These are phyloP conservation scores for Erysiphe pulchra DNA, from an alignment of 2,329 filamentous ascomycete species.

Conservation along the genomic window DNA sequence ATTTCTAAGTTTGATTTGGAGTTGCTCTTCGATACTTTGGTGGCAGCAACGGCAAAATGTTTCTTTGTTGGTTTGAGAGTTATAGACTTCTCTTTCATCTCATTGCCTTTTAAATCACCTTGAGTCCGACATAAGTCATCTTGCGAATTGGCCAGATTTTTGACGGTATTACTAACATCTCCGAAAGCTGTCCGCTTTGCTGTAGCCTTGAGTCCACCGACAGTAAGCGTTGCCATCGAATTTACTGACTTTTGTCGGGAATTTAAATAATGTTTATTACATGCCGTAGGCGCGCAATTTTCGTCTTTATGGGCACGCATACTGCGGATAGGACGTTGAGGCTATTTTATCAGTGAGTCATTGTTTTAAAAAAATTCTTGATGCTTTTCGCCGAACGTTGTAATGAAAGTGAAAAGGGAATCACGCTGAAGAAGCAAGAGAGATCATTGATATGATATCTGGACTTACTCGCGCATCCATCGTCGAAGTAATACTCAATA, in stretches of 20 bases:
- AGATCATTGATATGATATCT: background rate
- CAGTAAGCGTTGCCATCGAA: constrained; percentile 27
- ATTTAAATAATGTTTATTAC: constrained; percentile 35
- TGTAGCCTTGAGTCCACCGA: constrained; percentile 31
- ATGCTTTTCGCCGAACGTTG: background rate
- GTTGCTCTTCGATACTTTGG: constrained; percentile 4
- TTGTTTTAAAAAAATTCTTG: constrained; percentile 3
- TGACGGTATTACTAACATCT: constrained; percentile 49
- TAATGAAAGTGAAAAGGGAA: background rate
- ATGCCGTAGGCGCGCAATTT: constrained; percentile 28
- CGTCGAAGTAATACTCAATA: constrained; percentile 5
- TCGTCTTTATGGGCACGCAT: constrained; percentile 41
- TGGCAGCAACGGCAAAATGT: constrained; percentile 15
- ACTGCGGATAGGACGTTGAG: constrained; percentile 35
- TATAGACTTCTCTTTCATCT: constrained; percentile 17
- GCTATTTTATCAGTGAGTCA: constrained; percentile 23
- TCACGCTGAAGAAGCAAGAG: background rate
- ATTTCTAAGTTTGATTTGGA: constrained; percentile 1
- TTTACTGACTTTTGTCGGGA: constrained; percentile 62
- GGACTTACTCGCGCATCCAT: constrained; percentile 19
- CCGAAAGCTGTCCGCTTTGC: constrained; percentile 58
- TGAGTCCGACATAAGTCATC: constrained; percentile 30
- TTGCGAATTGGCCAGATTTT: constrained; percentile 17
- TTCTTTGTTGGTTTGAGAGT: constrained; percentile 35
- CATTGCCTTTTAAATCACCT: constrained; percentile 11